These are phyloP conservation scores for Auxenochlorella protothecoides DNA, from an alignment of 139 green algal species.

Conservation along the genomic window DNA sequence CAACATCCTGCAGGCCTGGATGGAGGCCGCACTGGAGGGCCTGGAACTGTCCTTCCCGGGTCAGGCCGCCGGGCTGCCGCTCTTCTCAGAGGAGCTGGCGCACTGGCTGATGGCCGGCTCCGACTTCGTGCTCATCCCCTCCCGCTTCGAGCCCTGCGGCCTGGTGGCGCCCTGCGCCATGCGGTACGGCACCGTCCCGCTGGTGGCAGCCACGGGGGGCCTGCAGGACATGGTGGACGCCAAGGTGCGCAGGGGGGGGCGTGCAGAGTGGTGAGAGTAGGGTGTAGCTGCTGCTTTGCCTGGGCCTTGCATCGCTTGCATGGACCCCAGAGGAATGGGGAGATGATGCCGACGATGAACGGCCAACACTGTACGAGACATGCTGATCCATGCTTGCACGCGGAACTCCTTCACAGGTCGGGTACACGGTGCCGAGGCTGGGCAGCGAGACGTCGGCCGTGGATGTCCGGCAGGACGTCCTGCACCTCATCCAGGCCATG, in stretches of 20 bases:
- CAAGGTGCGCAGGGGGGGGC: constrained; percentile 5
- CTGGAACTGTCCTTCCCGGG: constrained; percentile 46
- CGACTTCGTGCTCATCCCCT: constrained; percentile 72
- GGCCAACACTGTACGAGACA: neutral
- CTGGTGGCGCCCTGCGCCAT: constrained; percentile 62
- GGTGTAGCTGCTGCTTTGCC: neutral
- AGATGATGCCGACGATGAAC: too few relatives aligned
- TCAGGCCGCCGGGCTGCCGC: constrained; percentile 36
- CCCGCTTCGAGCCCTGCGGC: constrained; percentile 73
- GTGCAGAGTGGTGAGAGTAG: neutral
- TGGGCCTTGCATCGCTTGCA: neutral
- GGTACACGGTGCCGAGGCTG: constrained; percentile 5
- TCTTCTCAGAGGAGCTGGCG: constrained; percentile 54
- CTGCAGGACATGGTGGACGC: constrained; percentile 51
- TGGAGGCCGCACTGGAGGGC: constrained; percentile 44
- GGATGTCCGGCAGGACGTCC: constrained; percentile 17
- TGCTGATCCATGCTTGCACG: neutral
- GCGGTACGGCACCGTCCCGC: constrained; percentile 65
- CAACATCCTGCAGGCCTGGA: constrained; percentile 29
- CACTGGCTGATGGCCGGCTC: constrained; percentile 63
- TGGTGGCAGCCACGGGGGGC: constrained; percentile 57
- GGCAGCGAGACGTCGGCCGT: constrained; percentile 6
- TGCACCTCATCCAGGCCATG: constrained; percentile 22
- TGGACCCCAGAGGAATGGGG: neutral
- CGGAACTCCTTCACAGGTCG: constrained; percentile 1